Percentiles rank a stretch among this genome's conserved stretches.
phyloP scores from a whole-genome alignment of 345 rosid genomes.

The Lumnitzera littorea region DNA sequence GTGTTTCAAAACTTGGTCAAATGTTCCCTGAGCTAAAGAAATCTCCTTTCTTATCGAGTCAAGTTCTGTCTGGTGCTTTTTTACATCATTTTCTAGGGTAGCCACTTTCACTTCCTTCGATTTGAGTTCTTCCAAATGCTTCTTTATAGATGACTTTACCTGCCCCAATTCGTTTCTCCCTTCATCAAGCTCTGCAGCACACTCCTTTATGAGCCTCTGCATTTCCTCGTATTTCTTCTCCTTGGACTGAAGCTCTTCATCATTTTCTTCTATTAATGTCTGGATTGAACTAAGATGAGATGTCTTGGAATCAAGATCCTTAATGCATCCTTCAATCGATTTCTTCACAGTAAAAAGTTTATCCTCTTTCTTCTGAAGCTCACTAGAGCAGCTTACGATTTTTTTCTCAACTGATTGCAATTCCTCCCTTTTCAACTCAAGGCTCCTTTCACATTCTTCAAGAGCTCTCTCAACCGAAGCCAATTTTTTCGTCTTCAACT shows the following conservation, averaged over 20 bases:
- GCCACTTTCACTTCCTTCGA: conserved; percentile 4
- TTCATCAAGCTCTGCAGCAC: not conserved
- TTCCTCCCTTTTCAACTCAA: conserved; percentile 7
- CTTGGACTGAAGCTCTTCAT: conserved; percentile 2
- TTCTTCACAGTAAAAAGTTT: not conserved
- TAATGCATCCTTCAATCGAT: no score
- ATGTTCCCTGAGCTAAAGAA: no score
- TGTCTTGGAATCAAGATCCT: no score
- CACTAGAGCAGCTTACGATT: conserved; percentile 8
- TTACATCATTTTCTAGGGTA: not conserved
- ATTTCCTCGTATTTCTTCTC: no score
- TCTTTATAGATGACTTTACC: not conserved
- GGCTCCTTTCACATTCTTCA: no score
- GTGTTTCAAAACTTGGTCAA: not conserved
- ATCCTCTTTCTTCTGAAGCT: conserved; percentile 7
- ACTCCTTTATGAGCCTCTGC: not conserved
- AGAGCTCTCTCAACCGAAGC: not conserved
- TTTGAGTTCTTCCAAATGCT: not conserved
- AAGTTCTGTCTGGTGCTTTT: not conserved
- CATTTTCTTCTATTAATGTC: no score
- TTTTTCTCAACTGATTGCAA: conserved; percentile 3
- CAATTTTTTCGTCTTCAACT: conserved; percentile 2
- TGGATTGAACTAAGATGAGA: no score
- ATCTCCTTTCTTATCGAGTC: not conserved
- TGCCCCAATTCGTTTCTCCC: not conserved